A percentile compares a stretch with the other conserved stretches of the same genome.
Evolutionary conservation across 257 asterid species (phyloP).

Genomic region (Buddleja alternifolia): DNA sequence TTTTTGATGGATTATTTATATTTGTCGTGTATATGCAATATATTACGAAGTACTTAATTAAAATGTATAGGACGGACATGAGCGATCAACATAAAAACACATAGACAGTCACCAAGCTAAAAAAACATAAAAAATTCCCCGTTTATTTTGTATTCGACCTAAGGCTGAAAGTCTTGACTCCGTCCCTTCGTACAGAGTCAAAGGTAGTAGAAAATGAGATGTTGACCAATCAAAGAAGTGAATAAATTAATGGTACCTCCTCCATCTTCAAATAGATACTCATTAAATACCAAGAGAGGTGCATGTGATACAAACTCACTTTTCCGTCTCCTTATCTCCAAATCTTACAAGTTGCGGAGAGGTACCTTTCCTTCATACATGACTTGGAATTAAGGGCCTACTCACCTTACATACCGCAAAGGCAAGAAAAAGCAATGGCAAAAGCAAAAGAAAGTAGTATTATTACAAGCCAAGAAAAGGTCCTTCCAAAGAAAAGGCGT

Average conservation of each 20-base stretch:
- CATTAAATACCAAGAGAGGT: slow-evolving; percentile 38
- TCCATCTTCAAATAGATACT: slow-evolving; percentile 21
- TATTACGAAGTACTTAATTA: too few relatives aligned
- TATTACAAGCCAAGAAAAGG: slow-evolving; percentile 11
- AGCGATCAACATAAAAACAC: too few relatives aligned
- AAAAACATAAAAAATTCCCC: too few relatives aligned
- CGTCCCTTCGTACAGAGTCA: too few relatives aligned
- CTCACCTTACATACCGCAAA: slow-evolving; percentile 38
- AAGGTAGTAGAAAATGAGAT: too few relatives aligned
- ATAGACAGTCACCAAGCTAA: neutral
- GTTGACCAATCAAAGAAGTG: slow-evolving; percentile 26
- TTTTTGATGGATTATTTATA: too few relatives aligned
- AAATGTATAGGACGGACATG: too few relatives aligned
- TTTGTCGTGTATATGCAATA: too few relatives aligned
- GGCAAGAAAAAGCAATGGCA: slow-evolving; percentile 27
- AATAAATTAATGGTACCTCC: slow-evolving; percentile 29
- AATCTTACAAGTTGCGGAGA: slow-evolving; percentile 15
- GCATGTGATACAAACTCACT: slow-evolving; percentile 45
- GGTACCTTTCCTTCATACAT: neutral
- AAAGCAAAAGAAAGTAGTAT: slow-evolving; percentile 31
- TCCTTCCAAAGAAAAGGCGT: slow-evolving; percentile 25
- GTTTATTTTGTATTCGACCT: too few relatives aligned
- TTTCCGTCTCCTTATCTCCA: slow-evolving; percentile 32
- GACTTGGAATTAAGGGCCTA: slow-evolving; percentile 40
- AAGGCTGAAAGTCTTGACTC: too few relatives aligned